A percentile compares a stretch with the other conserved stretches of the same genome.
Conservation (phyloP, 495 filamentous ascomycete genomes). For the Trichodelitschia bisporula region DNA sequence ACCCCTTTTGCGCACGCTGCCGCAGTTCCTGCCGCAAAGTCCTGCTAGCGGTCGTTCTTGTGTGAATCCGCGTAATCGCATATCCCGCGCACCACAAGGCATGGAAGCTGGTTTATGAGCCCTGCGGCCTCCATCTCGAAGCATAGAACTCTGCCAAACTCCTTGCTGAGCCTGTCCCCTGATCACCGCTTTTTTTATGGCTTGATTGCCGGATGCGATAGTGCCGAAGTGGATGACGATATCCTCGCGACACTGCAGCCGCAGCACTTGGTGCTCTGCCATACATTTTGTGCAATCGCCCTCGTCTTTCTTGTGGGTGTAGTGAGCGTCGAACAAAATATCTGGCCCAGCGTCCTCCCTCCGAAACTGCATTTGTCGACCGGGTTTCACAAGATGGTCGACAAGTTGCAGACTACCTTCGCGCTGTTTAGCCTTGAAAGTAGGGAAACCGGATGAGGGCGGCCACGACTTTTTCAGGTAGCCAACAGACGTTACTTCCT, state of each 20-base stretch:
- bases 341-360: not conserved
- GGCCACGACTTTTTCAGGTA: too few species aligned
- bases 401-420: too few species aligned
- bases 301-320: not conserved
- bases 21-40: too few species aligned
- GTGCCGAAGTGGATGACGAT: slow-evolving; percentile 6
- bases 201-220: slow-evolving; percentile 8
- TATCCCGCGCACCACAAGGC: slow-evolving; percentile 8
- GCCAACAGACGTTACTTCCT: too few species aligned
- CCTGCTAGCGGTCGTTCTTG: slow-evolving; percentile 9
- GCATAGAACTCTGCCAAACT: slow-evolving; percentile 6
- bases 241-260: not conserved
- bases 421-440: too few species aligned
- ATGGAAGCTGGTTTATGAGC: slow-evolving; percentile 4
- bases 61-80: slow-evolving; percentile 10
- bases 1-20: slow-evolving; percentile 5
- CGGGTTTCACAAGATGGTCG: too few species aligned
- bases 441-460: too few species aligned
- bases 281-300: slow-evolving; percentile 5
- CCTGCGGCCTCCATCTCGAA: slow-evolving; percentile 12
- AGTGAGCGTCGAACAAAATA: not conserved
- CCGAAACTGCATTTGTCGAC: too few species aligned
- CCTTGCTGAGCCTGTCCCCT: slow-evolving; percentile 2
- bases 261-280: slow-evolving; percentile 2
- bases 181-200: slow-evolving; percentile 2